These are phyloP conservation scores for Pyricularia sp. DNA, from an alignment of 2,329 filamentous ascomycete species.

Conservation along the genomic window DNA sequence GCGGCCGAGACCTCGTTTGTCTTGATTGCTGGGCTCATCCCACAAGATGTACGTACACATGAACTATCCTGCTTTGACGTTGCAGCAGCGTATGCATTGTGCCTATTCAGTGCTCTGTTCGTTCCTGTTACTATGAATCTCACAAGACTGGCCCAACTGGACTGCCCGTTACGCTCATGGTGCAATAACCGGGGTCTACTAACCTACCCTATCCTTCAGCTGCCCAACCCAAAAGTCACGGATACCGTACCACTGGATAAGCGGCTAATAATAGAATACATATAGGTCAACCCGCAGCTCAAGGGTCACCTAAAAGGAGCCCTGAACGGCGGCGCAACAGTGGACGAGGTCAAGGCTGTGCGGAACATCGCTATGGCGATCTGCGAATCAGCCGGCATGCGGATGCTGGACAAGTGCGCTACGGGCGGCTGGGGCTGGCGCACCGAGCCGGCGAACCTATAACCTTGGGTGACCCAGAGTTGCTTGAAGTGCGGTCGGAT, in stretches of 20 bases:
- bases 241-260: background rate
- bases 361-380: conserved; percentile 33
- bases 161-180: background rate
- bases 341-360: conserved; percentile 38
- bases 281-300: conserved; percentile 39
- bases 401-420: conserved; percentile 21
- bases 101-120: background rate
- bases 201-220: background rate
- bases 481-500: background rate
- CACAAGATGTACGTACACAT: conserved; percentile 33
- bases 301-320: conserved; percentile 43
- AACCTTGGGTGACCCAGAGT: conserved; percentile 7
- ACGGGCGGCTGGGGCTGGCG: conserved; percentile 35
- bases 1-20: conserved; percentile 39
- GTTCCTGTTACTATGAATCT: background rate
- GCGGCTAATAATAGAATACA: background rate
- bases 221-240: background rate
- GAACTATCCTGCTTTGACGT: background rate
- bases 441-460: conserved; percentile 31
- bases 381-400: conserved; percentile 38
- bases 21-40: conserved; percentile 39
- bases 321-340: conserved; percentile 37
- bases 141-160: background rate
- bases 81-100: background rate
- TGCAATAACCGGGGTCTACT: background rate